Evolutionary conservation across 116 monocot species (phyloP), one percentile per base, ranked within the genome.

Genomic region (Cymodocea nodosa): DNA sequence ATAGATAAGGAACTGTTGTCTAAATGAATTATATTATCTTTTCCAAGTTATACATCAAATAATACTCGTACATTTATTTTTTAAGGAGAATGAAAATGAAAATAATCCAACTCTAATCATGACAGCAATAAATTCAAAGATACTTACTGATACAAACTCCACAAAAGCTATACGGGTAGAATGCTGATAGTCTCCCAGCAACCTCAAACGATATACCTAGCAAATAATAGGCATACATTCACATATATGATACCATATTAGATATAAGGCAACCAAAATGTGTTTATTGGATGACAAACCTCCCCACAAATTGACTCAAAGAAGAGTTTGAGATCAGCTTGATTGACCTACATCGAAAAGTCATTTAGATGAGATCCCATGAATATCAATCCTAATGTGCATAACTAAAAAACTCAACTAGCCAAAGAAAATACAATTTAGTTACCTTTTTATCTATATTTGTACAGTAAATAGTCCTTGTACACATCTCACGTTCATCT

Each of bases 381-480:
- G 36, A 37, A 35, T 23, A 60, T 56, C 54, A 60, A 15, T 23
- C 34, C 52, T 51, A 17, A 63, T 35, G 0, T 39, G 63, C 44
- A 63, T 53, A 34, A 60, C 15, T 63, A 19, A 61, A 60, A 30
- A 54, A 37, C 5, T 37, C 23, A 2, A 53, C 12, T 2, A 56
- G 36, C 10, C 25, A 2, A 56, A 50, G 25, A 37, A 37, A 57
- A 64, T 23, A 17, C n/a, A 23, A 6, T 17, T 40, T n/a, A 68
- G 35, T 63, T 1, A 90, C 95, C 80, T 87, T 90, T 73, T 85
- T 90, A 78, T 95, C 95, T 74, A 95, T 87, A 73, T 95, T 95
- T 74, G 95, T 87, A 72, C 95, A 95, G 66, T 95, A 95, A 49
- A 95, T 73, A 63, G 95, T 95, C 71, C 90, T 83, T 19, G 82